phyloP scores from a whole-genome alignment of 2,329 filamentous ascomycete species.

The Venturia nashicola region DNA sequence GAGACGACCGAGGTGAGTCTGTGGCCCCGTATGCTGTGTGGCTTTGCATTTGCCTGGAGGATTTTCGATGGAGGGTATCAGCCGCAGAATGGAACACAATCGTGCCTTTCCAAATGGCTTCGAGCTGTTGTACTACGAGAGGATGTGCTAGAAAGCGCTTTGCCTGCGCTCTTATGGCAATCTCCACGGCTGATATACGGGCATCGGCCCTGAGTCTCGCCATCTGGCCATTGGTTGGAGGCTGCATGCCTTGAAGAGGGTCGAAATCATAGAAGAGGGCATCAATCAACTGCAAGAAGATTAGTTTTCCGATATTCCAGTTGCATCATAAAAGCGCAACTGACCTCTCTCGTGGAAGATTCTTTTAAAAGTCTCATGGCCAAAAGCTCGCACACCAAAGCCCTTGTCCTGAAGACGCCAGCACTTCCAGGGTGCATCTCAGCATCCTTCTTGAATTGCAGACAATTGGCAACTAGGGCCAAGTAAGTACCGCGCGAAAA shows the following conservation, averaged over 20 bases:
- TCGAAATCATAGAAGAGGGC: conserved; percentile 92
- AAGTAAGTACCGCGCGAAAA: conserved; percentile 81
- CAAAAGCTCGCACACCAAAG: conserved; percentile 79
- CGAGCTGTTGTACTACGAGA: conserved; percentile 84
- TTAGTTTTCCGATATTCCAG: conserved; percentile 70
- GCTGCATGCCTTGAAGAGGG: conserved; percentile 68
- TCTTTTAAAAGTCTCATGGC: conserved; percentile 85
- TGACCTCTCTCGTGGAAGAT: conserved; percentile 62
- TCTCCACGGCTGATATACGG: conserved; percentile 79
- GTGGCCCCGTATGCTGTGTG: conserved; percentile 16
- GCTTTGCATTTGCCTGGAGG: conserved; percentile 22
- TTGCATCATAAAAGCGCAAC: conserved; percentile 35
- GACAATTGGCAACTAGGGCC: conserved; percentile 81
- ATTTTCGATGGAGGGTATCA: conserved; percentile 65
- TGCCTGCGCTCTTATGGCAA: conserved; percentile 83
- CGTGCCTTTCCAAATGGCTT: conserved; percentile 92
- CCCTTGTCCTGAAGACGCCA: conserved; percentile 71
- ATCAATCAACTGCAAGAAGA: conserved; percentile 84
- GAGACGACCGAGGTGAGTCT: neutral
- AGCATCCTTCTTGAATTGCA: conserved; percentile 85
- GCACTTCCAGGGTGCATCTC: conserved; percentile 72
- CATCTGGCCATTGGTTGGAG: conserved; percentile 25
- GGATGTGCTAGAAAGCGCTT: conserved; percentile 90
- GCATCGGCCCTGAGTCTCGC: conserved; percentile 31
- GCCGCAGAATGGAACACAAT: conserved; percentile 89